These are phyloP conservation scores for Parachlorella kessleri DNA, from an alignment of 139 green algal genomes.

Conservation along the genomic window DNA sequence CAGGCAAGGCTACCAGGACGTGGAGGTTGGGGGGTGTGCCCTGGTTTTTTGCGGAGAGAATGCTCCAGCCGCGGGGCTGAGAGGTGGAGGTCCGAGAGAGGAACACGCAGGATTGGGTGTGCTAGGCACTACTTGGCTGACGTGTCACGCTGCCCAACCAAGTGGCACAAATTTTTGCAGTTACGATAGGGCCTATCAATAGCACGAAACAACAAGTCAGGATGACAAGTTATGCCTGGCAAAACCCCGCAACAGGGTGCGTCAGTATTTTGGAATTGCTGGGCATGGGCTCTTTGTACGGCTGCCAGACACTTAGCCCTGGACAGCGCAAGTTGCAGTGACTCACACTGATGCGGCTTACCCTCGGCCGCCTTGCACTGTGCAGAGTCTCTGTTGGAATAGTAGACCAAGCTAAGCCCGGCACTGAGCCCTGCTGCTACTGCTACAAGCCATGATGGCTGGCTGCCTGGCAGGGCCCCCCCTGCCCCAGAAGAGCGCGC, in stretches of 20 bases:
- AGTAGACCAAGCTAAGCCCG: slow-evolving; percentile 8
- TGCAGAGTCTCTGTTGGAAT: slow-evolving; percentile 9
- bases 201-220: too few species aligned
- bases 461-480: background rate
- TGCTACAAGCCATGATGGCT: slow-evolving; percentile 9
- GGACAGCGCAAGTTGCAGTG: background rate
- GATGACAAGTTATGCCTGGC: background rate
- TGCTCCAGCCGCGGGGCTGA: background rate
- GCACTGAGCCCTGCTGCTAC: slow-evolving; percentile 12
- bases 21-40: background rate
- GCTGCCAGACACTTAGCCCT: background rate
- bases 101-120: too few species aligned
- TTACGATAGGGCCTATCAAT: too few species aligned
- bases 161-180: too few species aligned
- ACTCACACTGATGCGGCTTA: background rate
- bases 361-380: slow-evolving; percentile 1
- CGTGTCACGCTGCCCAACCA: too few species aligned
- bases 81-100: background rate
- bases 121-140: too few species aligned
- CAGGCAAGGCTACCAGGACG: background rate
- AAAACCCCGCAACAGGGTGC: background rate
- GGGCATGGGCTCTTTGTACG: background rate
- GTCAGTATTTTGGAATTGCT: too few species aligned
- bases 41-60: background rate
- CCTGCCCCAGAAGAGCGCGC: too few species aligned